phyloP scores from a whole-genome alignment of 2,329 filamentous ascomycete genomes.

The Hypomyces rosellus region DNA sequence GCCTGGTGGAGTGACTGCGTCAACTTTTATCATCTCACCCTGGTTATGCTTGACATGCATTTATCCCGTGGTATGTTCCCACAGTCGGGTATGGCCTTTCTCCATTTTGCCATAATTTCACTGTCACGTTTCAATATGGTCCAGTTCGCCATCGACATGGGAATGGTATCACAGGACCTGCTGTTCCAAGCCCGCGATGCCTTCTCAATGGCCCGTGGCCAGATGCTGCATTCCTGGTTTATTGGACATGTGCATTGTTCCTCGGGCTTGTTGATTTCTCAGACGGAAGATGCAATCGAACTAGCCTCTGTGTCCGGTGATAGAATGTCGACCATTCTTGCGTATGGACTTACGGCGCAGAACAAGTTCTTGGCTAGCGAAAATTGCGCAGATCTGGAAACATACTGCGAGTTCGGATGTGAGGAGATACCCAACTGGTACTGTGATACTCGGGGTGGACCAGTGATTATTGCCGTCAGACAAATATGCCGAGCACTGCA shows the following conservation, averaged over 20 bases:
- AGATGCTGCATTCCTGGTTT: slow-evolving; percentile 63
- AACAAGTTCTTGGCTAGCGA: slow-evolving; percentile 65
- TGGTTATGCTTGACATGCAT: slow-evolving; percentile 62
- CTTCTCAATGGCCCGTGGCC: slow-evolving; percentile 61
- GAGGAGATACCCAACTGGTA: slow-evolving; percentile 70
- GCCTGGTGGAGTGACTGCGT: slow-evolving; percentile 69
- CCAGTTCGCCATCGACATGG: slow-evolving; percentile 59
- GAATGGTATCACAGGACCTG: slow-evolving; percentile 55
- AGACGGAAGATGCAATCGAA: slow-evolving; percentile 61
- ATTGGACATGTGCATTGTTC: slow-evolving; percentile 63
- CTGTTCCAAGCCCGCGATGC: slow-evolving; percentile 57
- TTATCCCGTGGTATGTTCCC: slow-evolving; percentile 58
- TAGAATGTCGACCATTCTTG: slow-evolving; percentile 63
- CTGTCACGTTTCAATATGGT: slow-evolving; percentile 66
- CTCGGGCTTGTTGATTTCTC: slow-evolving; percentile 49
- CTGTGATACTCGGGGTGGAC: slow-evolving; percentile 63
- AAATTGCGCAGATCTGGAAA: slow-evolving; percentile 62
- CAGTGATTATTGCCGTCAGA: slow-evolving; percentile 57
- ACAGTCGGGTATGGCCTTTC: slow-evolving; percentile 61
- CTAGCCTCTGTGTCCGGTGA: slow-evolving; percentile 62
- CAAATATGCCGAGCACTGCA: slow-evolving; percentile 65
- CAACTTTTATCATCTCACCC: slow-evolving; percentile 64
- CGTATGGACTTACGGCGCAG: slow-evolving; percentile 60
- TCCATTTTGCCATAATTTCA: slow-evolving; percentile 62
- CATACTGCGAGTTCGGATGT: slow-evolving; percentile 64